phyloP scores from a whole-genome alignment of 1,284 basidiomycete species.

The Puccinia hordei region DNA sequence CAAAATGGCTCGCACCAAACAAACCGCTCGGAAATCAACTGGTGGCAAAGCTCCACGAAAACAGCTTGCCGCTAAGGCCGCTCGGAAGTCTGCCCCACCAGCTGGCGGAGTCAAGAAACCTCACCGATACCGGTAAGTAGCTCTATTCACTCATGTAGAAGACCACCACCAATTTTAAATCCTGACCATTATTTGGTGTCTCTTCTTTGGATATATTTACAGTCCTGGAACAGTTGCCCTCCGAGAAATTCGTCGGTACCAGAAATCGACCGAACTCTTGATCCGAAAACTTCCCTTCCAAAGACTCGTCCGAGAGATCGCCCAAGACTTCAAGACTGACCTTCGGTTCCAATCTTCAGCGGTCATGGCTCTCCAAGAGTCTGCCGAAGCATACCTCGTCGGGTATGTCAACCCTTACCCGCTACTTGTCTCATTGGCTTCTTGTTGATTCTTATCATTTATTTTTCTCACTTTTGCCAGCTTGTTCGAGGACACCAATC shows the following conservation, averaged over 20 bases:
- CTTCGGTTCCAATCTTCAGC: no score
- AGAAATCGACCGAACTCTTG: conserved; percentile 63
- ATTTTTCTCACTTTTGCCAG: no score
- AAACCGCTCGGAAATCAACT: conserved; percentile 70
- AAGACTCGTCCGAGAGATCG: conserved; percentile 57
- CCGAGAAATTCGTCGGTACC: conserved; percentile 56
- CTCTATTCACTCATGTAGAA: conserved; percentile 64
- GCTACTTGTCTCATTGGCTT: no score
- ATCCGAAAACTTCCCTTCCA: conserved; percentile 60
- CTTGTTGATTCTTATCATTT: no score
- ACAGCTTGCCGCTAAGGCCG: conserved; percentile 64
- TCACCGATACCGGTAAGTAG: conserved; percentile 61
- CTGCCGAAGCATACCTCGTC: conserved; percentile 68
- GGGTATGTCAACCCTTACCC: conserved; percentile 34
- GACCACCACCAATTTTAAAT: neutral
- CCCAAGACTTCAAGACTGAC: conserved; percentile 63
- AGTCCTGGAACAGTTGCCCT: conserved; percentile 58
- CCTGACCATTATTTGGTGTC: no score
- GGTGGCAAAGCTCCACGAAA: conserved; percentile 64
- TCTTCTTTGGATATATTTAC: neutral
- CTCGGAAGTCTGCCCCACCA: conserved; percentile 63
- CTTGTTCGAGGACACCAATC: conserved; percentile 64
- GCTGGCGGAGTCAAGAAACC: conserved; percentile 60
- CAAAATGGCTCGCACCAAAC: conserved; percentile 59
- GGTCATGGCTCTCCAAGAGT: no score